Base-by-base conservation (phyloP, 2,329 filamentous ascomycete genomes). In the Neonectria magnoliae region DNA sequence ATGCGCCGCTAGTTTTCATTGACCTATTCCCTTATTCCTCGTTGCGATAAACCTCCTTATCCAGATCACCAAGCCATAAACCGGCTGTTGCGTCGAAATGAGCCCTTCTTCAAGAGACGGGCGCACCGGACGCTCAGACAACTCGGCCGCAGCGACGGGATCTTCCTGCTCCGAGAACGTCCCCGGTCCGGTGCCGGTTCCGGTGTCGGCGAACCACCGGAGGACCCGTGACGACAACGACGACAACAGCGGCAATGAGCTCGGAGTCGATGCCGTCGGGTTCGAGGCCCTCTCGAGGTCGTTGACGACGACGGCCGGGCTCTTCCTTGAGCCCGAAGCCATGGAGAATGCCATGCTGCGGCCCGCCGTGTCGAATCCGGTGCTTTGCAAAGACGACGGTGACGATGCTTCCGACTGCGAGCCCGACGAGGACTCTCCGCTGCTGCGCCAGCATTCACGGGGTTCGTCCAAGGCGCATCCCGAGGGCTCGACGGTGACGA, bases 281-380 rank as follows among this genome's bases (percentile, higher is more conserved):
- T 73, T 76, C n/a, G 70, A 75, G 55, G 62, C 64, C 25, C 70
- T 84, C 9, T 81, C 81, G 1, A 76, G 76, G 27, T 83, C 82
- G 3, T 65, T 81, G 53, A 81, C 79, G 14, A 81, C 79, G 14
- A 78, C 78, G 1, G 73, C 73, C 3, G 78, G 75, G 6, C 75
- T 79, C 22, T 75, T 80, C 20, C 75, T 84, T 10, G 81, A 82
- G 60, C 81, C 82, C 10, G 82, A 83, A 66, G 69, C 79, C 3
- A 65, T 77, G 44, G 79, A 81, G 64, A 76, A 78, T 57, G 76
- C 80, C 53, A 78, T 83, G 75, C 74, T 84, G 3, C 72, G 77
- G 31, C 68, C 71, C 13, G 57, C 60, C 4, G 60, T 45, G 22
- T 67, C 66, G 27, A 71, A 69, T 61, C 63, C 68, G 55, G 65